Conservation (phyloP, 1,139 yeast species). For the Blastobotrys raffinosifermentans region DNA sequence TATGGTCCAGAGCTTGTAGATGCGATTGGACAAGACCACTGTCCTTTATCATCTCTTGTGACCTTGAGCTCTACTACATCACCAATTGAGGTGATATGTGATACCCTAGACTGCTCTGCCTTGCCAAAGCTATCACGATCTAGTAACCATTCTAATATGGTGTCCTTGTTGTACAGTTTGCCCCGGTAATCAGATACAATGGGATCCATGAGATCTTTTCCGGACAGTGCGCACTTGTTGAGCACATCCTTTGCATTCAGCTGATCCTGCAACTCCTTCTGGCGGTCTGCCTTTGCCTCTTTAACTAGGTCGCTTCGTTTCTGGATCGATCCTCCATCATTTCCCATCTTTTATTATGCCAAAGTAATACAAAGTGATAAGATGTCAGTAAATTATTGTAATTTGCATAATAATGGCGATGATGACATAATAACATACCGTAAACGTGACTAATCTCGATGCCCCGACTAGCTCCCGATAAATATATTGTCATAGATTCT, state of each 20-base stretch:
- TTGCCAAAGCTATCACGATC: slow-evolving; percentile 31
- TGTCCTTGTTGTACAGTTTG: slow-evolving; percentile 60
- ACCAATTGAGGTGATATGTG: slow-evolving; percentile 43
- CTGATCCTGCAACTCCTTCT: slow-evolving; percentile 22
- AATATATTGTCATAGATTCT: too few species aligned
- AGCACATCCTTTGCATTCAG: slow-evolving; percentile 31
- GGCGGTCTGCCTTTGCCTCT: slow-evolving; percentile 19
- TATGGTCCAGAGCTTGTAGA: slow-evolving; percentile 36
- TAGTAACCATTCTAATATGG: slow-evolving; percentile 53
- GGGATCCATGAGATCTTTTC: slow-evolving; percentile 39
- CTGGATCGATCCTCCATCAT: slow-evolving; percentile 51
- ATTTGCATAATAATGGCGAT: too few species aligned
- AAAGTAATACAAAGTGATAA: too few species aligned
- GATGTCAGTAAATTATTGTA: too few species aligned
- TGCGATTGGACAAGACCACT: slow-evolving; percentile 51
- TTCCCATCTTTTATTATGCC: too few species aligned
- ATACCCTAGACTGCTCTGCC: slow-evolving; percentile 24
- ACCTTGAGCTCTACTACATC: slow-evolving; percentile 48
- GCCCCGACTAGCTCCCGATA: too few species aligned
- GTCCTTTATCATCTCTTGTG: slow-evolving; percentile 21
- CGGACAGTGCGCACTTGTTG: slow-evolving; percentile 42
- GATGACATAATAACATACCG: too few species aligned
- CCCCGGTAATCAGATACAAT: slow-evolving; percentile 73
- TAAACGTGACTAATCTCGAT: too few species aligned
- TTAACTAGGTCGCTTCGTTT: slow-evolving; percentile 39